Percentiles rank a stretch among this genome's conserved stretches.
Evolutionary conservation across 768 basidiomycete genomes (phyloP).

Genomic region (Russula dissimulans): DNA sequence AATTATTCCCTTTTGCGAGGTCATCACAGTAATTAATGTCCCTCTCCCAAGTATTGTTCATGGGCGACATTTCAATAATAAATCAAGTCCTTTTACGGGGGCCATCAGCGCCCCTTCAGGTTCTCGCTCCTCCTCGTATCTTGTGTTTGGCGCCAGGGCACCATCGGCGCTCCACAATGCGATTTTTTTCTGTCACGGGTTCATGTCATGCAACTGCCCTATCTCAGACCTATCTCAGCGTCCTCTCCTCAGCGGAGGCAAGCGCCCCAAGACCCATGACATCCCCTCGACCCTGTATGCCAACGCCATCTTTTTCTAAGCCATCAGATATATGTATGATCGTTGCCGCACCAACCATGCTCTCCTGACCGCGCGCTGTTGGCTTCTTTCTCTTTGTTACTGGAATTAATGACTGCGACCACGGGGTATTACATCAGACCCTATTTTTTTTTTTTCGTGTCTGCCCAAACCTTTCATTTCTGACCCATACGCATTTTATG

Average conservation of each 20-base stretch:
- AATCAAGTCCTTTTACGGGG: neutral
- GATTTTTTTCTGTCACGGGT: neutral
- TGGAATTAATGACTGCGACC: too few relatives aligned
- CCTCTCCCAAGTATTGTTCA: neutral
- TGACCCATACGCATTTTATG: too few relatives aligned
- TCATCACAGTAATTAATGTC: neutral
- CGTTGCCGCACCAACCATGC: neutral
- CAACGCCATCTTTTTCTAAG: too few relatives aligned
- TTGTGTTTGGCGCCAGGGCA: slow-evolving; percentile 5
- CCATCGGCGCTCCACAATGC: neutral
- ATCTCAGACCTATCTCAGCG: neutral
- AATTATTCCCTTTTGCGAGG: neutral
- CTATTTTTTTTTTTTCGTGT: too few relatives aligned
- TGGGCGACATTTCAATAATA: neutral
- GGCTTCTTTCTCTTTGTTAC: neutral
- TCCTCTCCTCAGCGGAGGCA: neutral
- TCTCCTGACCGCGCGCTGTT: neutral
- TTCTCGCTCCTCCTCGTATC: neutral
- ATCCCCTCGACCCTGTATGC: neutral
- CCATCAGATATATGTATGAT: neutral
- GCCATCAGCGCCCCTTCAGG: neutral
- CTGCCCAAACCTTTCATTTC: too few relatives aligned
- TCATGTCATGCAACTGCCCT: neutral
- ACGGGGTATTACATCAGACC: too few relatives aligned
- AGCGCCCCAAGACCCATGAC: neutral